Evolutionary conservation across 352 stramenopile species (phyloP), one percentile per base, ranked within the genome.

Genomic region (Globisporangium paroecandrum): DNA sequence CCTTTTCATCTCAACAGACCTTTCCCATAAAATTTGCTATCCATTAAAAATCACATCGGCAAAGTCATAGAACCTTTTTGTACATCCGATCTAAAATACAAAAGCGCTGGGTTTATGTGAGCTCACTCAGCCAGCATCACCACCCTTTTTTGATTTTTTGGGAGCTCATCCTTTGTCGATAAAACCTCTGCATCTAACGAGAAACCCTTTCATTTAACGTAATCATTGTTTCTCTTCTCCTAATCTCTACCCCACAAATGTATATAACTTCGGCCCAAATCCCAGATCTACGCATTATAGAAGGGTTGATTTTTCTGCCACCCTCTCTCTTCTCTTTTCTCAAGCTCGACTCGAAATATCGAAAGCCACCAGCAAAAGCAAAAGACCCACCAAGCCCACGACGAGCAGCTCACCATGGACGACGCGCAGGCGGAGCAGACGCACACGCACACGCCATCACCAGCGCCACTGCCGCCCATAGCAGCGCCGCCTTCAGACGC

Each of bases 231-330:
- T 29, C 27, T 29, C 27, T 29, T 29, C 27, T 29, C 27, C 27
- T 29, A 29, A 29, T 29, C 27, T 3, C 27, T 29, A 29, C 2
- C 2, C 27, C 27, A 29, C 27, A 29, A 29, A 29, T 29, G 3
- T 29, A 27, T 29, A 1, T 29, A 29, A 29, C 27, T 29, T 29
- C 27, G 27, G 27, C 27, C 27, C 27, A 29, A 29, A 29, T 29
- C 27, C 27, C 24, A 25, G 51, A 58, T 58, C 51, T 58, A 58
- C 51, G 24, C 51, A 34, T 58, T 34, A 20, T 34, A n/a, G 9
- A 58, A 58, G 51, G 51, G 51, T 58, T 36, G 51, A 58, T 58
- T 58, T 58, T 27, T 29, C 32, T 9, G 8, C 51, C 51, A 32
- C 22, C 24, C 27, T 58, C 32, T 58, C 47, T 58, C 49, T 56